Percentiles rank a stretch among this genome's conserved stretches.
These are phyloP conservation scores for Fusarium sp. DNA, from an alignment of 2,329 filamentous ascomycete genomes.

Conservation along the genomic window DNA sequence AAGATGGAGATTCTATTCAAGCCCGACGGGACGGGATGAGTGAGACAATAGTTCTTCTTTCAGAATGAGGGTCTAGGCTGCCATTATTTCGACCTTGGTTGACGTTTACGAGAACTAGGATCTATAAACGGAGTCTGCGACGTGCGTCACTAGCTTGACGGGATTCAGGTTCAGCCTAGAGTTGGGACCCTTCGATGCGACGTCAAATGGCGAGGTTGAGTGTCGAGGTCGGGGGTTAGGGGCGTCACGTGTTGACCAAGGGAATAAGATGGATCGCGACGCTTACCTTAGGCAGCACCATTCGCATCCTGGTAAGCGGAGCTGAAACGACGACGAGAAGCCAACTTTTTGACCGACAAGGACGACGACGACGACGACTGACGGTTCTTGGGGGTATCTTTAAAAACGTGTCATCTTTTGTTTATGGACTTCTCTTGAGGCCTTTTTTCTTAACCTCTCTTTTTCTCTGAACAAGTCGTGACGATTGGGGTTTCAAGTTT, in stretches of 20 bases:
- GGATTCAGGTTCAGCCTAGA: conserved; percentile 5
- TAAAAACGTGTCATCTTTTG: conserved; percentile 9
- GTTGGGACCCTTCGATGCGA: not conserved
- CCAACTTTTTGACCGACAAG: not conserved
- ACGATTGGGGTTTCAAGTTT: conserved; percentile 31
- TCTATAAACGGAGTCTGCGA: not conserved
- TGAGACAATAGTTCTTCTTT: not conserved
- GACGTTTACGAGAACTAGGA: not conserved
- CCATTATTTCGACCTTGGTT: not conserved
- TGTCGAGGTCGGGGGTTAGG: not conserved
- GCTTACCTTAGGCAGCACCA: conserved; percentile 45
- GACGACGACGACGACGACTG: not conserved
- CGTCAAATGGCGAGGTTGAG: conserved; percentile 2
- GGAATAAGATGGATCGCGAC: conserved; percentile 27
- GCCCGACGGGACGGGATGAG: not conserved
- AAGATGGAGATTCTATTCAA: not conserved
- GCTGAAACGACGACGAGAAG: conserved; percentile 32
- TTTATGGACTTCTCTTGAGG: not conserved
- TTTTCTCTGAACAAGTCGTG: conserved; percentile 6
- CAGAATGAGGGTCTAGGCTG: not conserved
- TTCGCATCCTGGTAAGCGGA: conserved; percentile 33
- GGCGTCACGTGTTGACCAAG: conserved; percentile 35
- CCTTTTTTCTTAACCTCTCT: not conserved
- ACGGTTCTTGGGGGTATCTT: not conserved
- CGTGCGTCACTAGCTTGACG: not conserved